A percentile compares a stretch with the other conserved stretches of the same genome.
Conservation (phyloP, 2,329 filamentous ascomycete genomes). For the Colletotrichum sp. region DNA sequence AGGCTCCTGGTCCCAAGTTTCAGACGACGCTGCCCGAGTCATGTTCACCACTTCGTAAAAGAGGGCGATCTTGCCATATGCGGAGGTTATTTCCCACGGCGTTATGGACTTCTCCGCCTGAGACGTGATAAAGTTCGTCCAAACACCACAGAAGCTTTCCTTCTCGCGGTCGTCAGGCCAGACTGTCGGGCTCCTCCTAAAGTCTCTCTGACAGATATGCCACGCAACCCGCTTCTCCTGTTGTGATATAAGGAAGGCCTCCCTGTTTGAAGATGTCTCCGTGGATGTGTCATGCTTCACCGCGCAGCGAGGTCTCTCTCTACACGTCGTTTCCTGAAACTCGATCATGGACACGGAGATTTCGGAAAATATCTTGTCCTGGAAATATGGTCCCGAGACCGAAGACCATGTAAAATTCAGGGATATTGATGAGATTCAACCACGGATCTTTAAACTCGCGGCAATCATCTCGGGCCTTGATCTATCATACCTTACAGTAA, state of each 20-base stretch:
- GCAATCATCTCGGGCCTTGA: neutral
- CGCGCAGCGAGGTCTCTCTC: neutral
- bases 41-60: accelerated
- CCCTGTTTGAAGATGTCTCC: neutral
- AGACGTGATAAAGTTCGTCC: neutral
- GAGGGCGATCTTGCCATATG: neutral
- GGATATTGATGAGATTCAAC: neutral
- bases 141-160: neutral
- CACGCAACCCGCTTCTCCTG: neutral
- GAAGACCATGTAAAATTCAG: neutral
- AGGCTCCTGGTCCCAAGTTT: neutral
- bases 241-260: neutral
- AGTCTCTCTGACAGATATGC: accelerated
- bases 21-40: neutral
- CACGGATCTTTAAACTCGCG: neutral
- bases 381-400: neutral
- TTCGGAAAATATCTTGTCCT: neutral
- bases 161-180: neutral
- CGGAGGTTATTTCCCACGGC: neutral
- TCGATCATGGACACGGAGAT: neutral
- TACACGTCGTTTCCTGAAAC: neutral
- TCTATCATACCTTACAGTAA: neutral
- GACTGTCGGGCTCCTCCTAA: neutral
- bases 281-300: neutral
- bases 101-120: neutral